phyloP scores from a whole-genome alignment of 495 filamentous ascomycete genomes.

The Sphaerosporella brunnea region DNA sequence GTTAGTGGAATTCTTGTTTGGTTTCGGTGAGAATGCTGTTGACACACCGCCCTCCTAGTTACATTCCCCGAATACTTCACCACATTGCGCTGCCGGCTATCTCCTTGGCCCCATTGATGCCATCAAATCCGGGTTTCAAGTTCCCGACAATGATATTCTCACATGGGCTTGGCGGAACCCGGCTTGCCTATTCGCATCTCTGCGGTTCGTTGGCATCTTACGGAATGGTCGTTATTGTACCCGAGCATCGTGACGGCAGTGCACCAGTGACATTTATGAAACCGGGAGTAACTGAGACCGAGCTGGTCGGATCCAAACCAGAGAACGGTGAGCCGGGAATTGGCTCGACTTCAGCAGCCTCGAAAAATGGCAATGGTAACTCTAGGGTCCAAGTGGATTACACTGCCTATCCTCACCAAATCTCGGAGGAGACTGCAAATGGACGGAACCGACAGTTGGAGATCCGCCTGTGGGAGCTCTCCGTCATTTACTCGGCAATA shows the following conservation, averaged over 20 bases:
- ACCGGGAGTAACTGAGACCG: constrained; percentile 4
- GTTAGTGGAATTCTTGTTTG: constrained; percentile 29
- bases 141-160: constrained; percentile 71
- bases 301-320: constrained; percentile 9
- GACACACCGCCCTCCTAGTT: constrained; percentile 27
- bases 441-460: constrained; percentile 47
- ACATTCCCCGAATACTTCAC: constrained; percentile 46
- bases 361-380: neutral
- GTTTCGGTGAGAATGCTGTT: neutral
- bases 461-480: constrained; percentile 56
- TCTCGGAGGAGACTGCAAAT: constrained; percentile 16
- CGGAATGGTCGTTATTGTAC: constrained; percentile 55
- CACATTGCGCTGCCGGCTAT: constrained; percentile 44
- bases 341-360: neutral
- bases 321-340: constrained; percentile 13
- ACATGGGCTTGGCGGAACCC: constrained; percentile 56
- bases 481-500: constrained; percentile 43
- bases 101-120: constrained; percentile 19
- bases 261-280: constrained; percentile 45
- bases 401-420: constrained; percentile 16
- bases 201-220: constrained; percentile 53
- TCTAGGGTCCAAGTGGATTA: constrained; percentile 25
- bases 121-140: constrained; percentile 26
- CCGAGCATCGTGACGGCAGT: constrained; percentile 61
- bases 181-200: constrained; percentile 59